phyloP scores from a whole-genome alignment of 441 rosid genomes.

The Dalechampia spathulata region DNA sequence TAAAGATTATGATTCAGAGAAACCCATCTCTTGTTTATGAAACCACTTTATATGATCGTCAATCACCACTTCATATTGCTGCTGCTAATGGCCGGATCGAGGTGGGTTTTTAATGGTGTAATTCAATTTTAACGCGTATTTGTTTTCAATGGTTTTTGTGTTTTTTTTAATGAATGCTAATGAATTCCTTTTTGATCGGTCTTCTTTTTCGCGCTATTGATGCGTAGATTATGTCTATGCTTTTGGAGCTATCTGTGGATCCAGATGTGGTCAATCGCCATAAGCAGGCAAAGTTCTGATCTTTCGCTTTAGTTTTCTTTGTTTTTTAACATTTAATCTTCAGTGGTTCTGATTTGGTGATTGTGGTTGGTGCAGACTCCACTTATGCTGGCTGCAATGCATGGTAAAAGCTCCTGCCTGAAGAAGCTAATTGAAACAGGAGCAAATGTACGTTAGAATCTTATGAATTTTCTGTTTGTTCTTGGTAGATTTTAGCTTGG shows the following conservation, averaged over 20 bases:
- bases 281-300: constrained; percentile 56
- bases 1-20: constrained; percentile 34
- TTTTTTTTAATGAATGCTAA: constrained; percentile 5
- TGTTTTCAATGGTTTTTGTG: too few species aligned
- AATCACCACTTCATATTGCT: constrained; percentile 81
- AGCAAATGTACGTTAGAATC: constrained; percentile 61
- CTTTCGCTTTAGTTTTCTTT: not conserved
- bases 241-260: constrained; percentile 61
- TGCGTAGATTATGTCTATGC: constrained; percentile 62
- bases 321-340: not conserved
- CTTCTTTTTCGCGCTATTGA: constrained; percentile 1
- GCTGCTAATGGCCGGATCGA: constrained; percentile 97
- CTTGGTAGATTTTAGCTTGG: not conserved
- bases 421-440: constrained; percentile 80
- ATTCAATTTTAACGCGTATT: constrained; percentile 13
- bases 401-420: constrained; percentile 71
- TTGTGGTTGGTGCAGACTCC: constrained; percentile 58
- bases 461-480: not conserved
- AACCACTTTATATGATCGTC: constrained; percentile 63
- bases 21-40: constrained; percentile 48
- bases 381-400: constrained; percentile 93
- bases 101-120: constrained; percentile 28
- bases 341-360: constrained; percentile 10
- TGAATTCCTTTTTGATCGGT: not conserved
- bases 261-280: constrained; percentile 83